Percentiles rank a stretch among this genome's conserved stretches.
These are phyloP conservation scores for Cladophialophora chaetospira DNA, from an alignment of 2,329 filamentous ascomycete species.

Conservation along the genomic window DNA sequence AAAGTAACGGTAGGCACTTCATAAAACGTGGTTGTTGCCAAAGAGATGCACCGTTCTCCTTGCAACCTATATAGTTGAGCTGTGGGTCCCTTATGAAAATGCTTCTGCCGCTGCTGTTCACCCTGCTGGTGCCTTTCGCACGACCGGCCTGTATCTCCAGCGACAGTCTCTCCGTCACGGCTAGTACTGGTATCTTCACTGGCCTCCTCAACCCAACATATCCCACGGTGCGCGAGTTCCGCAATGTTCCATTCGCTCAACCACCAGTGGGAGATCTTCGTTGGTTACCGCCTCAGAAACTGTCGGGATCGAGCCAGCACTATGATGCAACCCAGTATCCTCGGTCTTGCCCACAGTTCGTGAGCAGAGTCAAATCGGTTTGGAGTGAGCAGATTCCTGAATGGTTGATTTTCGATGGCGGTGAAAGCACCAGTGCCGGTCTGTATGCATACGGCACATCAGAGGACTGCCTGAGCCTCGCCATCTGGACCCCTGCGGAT, in stretches of 20 bases:
- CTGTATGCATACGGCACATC: constrained; percentile 31
- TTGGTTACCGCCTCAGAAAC: constrained; percentile 36
- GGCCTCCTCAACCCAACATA: constrained; percentile 39
- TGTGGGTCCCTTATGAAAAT: not conserved
- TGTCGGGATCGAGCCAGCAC: not conserved
- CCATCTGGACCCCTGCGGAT: constrained; percentile 46
- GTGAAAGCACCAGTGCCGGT: constrained; percentile 29
- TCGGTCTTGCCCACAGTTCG: constrained; percentile 5
- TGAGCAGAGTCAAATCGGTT: constrained; percentile 5
- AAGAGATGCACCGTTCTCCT: not conserved
- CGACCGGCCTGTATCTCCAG: not conserved
- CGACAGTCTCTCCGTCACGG: constrained; percentile 4
- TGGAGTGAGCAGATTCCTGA: constrained; percentile 8
- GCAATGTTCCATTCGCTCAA: constrained; percentile 43
- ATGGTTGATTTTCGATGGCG: constrained; percentile 23
- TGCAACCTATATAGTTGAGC: not conserved
- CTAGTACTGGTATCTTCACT: constrained; percentile 33
- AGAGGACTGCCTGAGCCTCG: constrained; percentile 49
- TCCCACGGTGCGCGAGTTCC: constrained; percentile 43
- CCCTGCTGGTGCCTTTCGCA: not conserved
- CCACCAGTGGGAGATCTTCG: constrained; percentile 37
- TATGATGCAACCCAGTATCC: constrained; percentile 7
- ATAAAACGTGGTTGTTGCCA: not conserved
- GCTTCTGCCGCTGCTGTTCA: not conserved
- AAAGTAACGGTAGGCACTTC: not conserved